Evolutionary conservation across 2,329 filamentous ascomycete genomes (phyloP).

Genomic region (Penicillium sp.): DNA sequence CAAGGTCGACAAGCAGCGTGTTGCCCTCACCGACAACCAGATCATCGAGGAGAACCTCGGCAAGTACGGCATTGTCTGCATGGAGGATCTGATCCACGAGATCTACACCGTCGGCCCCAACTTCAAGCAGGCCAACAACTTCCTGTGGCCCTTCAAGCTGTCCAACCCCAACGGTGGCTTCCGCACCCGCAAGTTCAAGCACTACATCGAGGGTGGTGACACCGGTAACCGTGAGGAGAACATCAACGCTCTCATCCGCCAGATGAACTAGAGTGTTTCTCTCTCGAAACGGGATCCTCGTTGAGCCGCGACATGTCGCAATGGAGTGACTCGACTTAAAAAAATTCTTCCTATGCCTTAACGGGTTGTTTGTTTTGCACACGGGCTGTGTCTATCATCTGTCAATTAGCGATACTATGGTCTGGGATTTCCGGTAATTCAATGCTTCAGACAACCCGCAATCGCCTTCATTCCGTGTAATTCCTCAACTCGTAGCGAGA

Average conservation of each 20-base stretch:
- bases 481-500: too few species aligned
- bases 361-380: conserved; percentile 38
- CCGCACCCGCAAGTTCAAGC: conserved; percentile 96
- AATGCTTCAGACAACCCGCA: conserved; percentile 42
- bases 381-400: conserved; percentile 34
- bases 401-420: conserved; percentile 37
- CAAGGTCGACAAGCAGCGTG: conserved; percentile 97
- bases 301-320: conserved; percentile 1
- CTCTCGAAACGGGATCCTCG: conserved; percentile 5
- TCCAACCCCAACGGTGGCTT: conserved; percentile 97
- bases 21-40: conserved; percentile 94
- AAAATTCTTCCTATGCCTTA: conserved; percentile 29
- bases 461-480: conserved; percentile 13
- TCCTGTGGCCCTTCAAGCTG: conserved; percentile 99
- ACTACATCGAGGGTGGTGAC: conserved; percentile 98
- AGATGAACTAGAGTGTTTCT: conserved; percentile 81
- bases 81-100: conserved; percentile 99
- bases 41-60: conserved; percentile 96
- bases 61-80: conserved; percentile 98
- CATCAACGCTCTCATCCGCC: conserved; percentile 93
- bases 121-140: conserved; percentile 99
- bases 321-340: conserved; percentile 6
- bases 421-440: conserved; percentile 38
- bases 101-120: conserved; percentile 98
- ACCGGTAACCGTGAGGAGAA: conserved; percentile 97